Conservation (phyloP, 2,329 filamentous ascomycete genomes). For the Neobulgaria alba region DNA sequence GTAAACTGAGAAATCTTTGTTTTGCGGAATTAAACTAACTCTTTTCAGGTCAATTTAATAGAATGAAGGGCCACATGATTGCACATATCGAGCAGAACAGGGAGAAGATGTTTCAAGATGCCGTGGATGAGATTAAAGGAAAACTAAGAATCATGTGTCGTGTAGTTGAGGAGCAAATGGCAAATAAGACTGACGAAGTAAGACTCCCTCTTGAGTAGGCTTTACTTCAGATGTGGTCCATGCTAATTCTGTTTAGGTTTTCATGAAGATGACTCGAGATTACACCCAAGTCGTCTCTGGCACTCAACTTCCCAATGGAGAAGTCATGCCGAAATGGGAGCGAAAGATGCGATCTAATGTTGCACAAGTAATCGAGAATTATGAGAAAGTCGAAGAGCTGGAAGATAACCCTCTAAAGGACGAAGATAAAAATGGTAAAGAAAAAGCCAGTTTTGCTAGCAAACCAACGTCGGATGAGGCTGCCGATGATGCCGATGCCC, state of each 20-base stretch:
- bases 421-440: not conserved
- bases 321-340: constrained; percentile 25
- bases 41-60: constrained; percentile 35
- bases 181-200: too few species aligned
- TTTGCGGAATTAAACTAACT: too few species aligned
- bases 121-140: constrained; percentile 34
- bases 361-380: constrained; percentile 7
- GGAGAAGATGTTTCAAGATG: constrained; percentile 41
- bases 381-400: too few species aligned
- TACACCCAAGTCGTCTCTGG: constrained; percentile 27
- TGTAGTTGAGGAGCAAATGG: too few species aligned
- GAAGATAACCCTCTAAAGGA: not conserved
- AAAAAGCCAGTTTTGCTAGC: too few species aligned
- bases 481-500: not conserved
- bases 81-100: constrained; percentile 34
- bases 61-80: constrained; percentile 45
- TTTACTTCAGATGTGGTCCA: constrained; percentile 19
- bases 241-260: constrained; percentile 26
- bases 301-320: constrained; percentile 14
- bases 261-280: constrained; percentile 26
- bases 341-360: constrained; percentile 23
- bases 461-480: not conserved
- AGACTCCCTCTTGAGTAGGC: too few species aligned
- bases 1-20: constrained; percentile 3
- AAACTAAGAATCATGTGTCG: constrained; percentile 28